Evolutionary conservation across 495 filamentous ascomycete genomes (phyloP).

Genomic region (Penicillium odoratum): DNA sequence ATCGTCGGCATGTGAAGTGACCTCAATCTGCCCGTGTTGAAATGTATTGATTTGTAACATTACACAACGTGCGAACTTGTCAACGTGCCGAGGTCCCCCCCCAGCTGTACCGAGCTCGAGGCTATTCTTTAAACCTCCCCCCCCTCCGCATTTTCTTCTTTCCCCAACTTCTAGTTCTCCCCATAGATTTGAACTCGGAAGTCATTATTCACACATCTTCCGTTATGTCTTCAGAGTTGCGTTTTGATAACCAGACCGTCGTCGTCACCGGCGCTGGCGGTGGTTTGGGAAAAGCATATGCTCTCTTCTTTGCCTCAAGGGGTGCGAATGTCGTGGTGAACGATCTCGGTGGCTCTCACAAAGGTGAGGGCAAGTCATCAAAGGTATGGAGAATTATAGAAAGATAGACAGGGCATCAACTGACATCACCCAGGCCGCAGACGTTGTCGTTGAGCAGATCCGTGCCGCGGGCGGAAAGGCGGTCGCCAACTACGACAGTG

Average conservation of each 20-base stretch:
- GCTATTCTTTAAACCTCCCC: conserved; percentile 31
- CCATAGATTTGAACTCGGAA: conserved; percentile 18
- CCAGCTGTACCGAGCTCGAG: conserved; percentile 36
- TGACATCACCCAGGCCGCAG: conserved; percentile 68
- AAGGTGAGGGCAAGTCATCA: conserved; percentile 85
- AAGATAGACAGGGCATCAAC: conserved; percentile 5
- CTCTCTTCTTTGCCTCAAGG: conserved; percentile 84
- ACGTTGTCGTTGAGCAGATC: conserved; percentile 96
- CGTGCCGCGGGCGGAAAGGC: conserved; percentile 90
- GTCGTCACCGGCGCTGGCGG: conserved; percentile 97
- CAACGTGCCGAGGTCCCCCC: conserved; percentile 48
- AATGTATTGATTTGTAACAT: conserved; percentile 22
- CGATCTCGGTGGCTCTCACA: conserved; percentile 91
- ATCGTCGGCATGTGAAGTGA: conserved; percentile 42
- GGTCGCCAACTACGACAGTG: conserved; percentile 97
- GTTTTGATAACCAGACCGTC: conserved; percentile 94
- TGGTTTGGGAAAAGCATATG: conserved; percentile 91
- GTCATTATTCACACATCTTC: conserved; percentile 15
- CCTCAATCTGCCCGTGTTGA: conserved; percentile 28
- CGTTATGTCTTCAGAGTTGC: conserved; percentile 70
- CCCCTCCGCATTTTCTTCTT: conserved; percentile 27
- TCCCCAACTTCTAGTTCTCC: conserved; percentile 24
- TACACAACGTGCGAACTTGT: conserved; percentile 1
- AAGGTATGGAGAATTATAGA: conserved; percentile 56
- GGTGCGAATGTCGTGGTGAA: conserved; percentile 98